Evolutionary conservation across 1,139 yeast genomes (phyloP), one percentile per base, ranked within the genome.

Genomic region (Magnusiomyces magnusii): DNA sequence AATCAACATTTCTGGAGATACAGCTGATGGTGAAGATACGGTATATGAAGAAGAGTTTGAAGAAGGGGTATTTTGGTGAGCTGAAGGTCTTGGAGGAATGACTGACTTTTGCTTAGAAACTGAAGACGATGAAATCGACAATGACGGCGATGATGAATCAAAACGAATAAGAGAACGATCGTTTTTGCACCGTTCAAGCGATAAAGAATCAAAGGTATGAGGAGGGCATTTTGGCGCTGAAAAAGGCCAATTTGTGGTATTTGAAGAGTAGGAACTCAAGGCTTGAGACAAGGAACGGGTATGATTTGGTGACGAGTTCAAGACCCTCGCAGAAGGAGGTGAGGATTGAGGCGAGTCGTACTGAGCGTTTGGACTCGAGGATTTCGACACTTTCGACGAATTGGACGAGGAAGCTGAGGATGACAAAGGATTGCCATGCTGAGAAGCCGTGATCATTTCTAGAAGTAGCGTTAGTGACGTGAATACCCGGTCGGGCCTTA

Each of bases 1-100:
- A 5, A 91, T 75, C 41, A 91, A 76, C 1, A 91, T 86, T 60
- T 77, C 73, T 7, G 61, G 55, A n/a, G 63, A 52, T 15, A 62
- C 62, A 15, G 60, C 61, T 23, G 58, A 49, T 9, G 56, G 58
- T 19, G 47, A 28, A 24, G 51, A 28, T 1, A 47, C 19, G 1
- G 47, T 44, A 10, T 23, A 50, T 2, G 23, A n/a, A 25, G 52
- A n/a, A 27, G 9, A 9, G 5, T 19, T 44, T 21, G 9, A 7
- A 21, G 24, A 5, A 19, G 47, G 17, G 28, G 27, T 36, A 23
- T n/a, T 31, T 28, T 51, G 23, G 15, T 28, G 44, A 34, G 9
- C 41, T 3, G 31, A n/a, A 10, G 34, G 34, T 52, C 28, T 23
- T 39, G 47, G 55, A 41, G 36, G 49, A 24, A 34, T 50, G 21